Base-by-base conservation (phyloP, 192 early-diverging fungal genomes). In the Coemansia umbellata region DNA sequence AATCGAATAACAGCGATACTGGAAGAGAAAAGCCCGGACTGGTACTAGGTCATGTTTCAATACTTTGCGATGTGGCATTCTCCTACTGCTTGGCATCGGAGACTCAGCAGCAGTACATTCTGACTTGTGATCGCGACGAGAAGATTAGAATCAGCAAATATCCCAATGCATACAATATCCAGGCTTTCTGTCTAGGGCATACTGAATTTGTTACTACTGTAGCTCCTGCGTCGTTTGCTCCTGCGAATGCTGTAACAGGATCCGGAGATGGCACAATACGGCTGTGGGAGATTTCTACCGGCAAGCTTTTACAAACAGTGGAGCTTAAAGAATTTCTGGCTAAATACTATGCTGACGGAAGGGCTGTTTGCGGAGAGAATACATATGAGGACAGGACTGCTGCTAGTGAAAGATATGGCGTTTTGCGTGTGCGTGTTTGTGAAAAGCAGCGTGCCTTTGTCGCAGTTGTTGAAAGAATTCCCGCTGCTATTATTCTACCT, bases 111-210 rank as follows among this genome's bases (percentile, higher is more conserved):
- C 44, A 61, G 14, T 85, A 78, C 33, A 59, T 99, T 24, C 74
- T 99, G 33, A 94, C 97, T 8, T 83, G 88, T 37, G 97, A 99
- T 64, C 88, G 97, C 21, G 97, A 99, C 74, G 97, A 99, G 58
- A 94, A 99, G 70, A 87, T 99, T 51, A 87, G 97, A 8, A 78
- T 99, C n/a, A 93, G 90, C 50, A 74, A 78, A 28, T 98, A 87
- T 63, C 97, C 97, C 18, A 87, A 88, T 47, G 79, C 86, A 0
- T 92, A 91, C 63, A 91, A 89, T 54, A 95, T 99, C 60, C 81
- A 91, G 57, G 72, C 81, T 4, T 98, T 87, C 66, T 90, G 91
- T 36, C 72, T 99, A 14, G 95, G 94, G 10, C 97, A 99, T 68
- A 90, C 79, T 8, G 82, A 63, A 49, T 91, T 91, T 66, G 80